Evolutionary conservation across 2,329 filamentous ascomycete genomes (phyloP).

Genomic region (Magnaporthales sp.): DNA sequence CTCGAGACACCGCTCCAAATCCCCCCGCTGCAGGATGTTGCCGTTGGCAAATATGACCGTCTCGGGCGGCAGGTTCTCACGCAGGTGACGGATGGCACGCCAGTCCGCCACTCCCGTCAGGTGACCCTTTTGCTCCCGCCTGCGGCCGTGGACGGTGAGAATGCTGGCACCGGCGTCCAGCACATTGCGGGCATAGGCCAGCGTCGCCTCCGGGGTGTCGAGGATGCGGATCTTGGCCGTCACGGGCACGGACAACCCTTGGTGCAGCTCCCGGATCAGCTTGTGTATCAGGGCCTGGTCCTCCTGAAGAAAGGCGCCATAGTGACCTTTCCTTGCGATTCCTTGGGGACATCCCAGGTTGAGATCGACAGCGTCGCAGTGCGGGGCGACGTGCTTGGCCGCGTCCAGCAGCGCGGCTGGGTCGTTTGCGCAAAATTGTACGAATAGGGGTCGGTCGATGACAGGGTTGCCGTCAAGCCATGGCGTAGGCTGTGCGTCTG

Average conservation of each 20-base stretch:
- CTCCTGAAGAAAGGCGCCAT: conserved; percentile 92
- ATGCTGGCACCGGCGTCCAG: conserved; percentile 84
- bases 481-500: conserved; percentile 17
- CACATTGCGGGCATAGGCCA: conserved; percentile 84
- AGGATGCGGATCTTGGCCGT: conserved; percentile 92
- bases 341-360: conserved; percentile 96
- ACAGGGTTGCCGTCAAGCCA: conserved; percentile 82
- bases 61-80: conserved; percentile 74
- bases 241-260: conserved; percentile 70
- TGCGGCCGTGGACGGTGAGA: conserved; percentile 82
- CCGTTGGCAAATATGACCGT: conserved; percentile 97
- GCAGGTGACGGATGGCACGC: conserved; percentile 71
- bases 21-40: conserved; percentile 74
- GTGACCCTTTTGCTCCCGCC: conserved; percentile 90
- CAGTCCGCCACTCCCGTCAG: conserved; percentile 91
- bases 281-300: conserved; percentile 74
- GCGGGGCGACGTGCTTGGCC: conserved; percentile 68
- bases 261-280: conserved; percentile 78
- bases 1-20: conserved; percentile 68
- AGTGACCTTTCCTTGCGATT: conserved; percentile 83
- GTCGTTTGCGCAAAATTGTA: conserved; percentile 93
- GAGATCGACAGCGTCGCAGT: conserved; percentile 91
- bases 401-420: conserved; percentile 71
- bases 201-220: conserved; percentile 76
- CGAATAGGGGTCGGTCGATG: conserved; percentile 82